Evolutionary conservation across 2,329 filamentous ascomycete genomes (phyloP).

Genomic region (Trichophyton equinum): DNA sequence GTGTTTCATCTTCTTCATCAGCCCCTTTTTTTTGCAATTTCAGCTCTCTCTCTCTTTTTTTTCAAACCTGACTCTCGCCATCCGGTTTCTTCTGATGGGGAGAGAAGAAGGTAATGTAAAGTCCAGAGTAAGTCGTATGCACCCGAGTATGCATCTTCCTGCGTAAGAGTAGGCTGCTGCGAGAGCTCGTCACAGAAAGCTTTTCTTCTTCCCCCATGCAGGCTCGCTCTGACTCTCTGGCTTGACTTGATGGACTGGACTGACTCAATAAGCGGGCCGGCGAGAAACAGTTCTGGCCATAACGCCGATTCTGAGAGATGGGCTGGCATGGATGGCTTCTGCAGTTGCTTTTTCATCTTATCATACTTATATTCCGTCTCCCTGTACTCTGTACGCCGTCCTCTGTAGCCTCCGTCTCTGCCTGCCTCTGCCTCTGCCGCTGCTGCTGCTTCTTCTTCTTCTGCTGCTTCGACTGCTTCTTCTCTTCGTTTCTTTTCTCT

Average conservation of each 20-base stretch:
- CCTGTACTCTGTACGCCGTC: too few relatives aligned
- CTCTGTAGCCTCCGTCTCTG: neutral
- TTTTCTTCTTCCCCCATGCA: neutral
- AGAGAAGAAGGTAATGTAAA: too few relatives aligned
- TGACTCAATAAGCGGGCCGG: neutral
- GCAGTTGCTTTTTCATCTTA: neutral
- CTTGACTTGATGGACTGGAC: neutral
- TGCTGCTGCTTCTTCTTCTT: neutral
- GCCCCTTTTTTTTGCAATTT: slow-evolving; percentile 2
- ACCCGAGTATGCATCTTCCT: too few relatives aligned
- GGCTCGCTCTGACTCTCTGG: neutral
- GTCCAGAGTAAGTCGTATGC: too few relatives aligned
- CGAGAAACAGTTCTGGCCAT: neutral
- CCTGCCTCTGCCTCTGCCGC: neutral
- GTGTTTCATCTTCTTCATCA: neutral
- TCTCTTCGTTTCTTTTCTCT: neutral
- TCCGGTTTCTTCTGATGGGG: too few relatives aligned
- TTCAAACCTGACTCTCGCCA: too few relatives aligned
- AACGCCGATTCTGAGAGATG: neutral
- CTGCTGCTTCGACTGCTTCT: neutral
- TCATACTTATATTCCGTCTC: too few relatives aligned
- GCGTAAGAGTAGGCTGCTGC: neutral
- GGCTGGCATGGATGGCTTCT: neutral
- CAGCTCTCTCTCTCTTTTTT: neutral
- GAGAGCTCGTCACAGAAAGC: neutral